Evolutionary conservation across 1,139 yeast genomes (phyloP).

Genomic region (Suzukiozyma palmioleophila): DNA sequence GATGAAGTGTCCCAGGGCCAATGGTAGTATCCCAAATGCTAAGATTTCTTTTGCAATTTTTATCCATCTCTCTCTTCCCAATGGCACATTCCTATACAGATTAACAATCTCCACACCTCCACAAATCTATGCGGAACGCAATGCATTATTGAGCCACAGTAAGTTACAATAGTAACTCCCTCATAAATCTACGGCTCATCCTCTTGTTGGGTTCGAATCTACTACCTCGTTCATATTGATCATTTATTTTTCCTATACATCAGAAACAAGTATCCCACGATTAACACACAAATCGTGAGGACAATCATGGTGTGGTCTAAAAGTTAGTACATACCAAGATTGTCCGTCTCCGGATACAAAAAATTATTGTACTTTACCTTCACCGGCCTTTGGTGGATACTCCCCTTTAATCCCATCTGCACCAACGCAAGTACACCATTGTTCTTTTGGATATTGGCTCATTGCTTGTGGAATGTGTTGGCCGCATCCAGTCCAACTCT

Average conservation of each 20-base stretch:
- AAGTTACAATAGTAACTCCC: too few relatives aligned
- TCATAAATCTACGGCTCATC: too few relatives aligned
- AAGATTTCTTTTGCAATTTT: too few relatives aligned
- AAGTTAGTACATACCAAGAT: neutral
- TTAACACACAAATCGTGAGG: neutral
- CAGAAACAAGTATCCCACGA: neutral
- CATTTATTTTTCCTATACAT: slow-evolving; percentile 1
- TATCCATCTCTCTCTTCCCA: too few relatives aligned
- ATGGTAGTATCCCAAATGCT: too few relatives aligned
- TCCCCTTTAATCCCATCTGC: slow-evolving; percentile 12
- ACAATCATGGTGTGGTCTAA: neutral
- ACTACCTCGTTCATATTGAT: neutral
- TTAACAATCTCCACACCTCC: too few relatives aligned
- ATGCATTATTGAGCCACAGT: too few relatives aligned
- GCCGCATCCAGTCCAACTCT: slow-evolving; percentile 48
- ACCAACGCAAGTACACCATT: slow-evolving; percentile 32
- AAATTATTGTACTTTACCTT: slow-evolving; percentile 8
- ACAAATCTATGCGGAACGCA: too few relatives aligned
- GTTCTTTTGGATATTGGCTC: slow-evolving; percentile 26
- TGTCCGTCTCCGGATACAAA: neutral
- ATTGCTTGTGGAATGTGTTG: slow-evolving; percentile 39
- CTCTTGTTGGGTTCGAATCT: too few relatives aligned
- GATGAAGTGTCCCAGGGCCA: too few relatives aligned
- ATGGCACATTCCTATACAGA: too few relatives aligned
- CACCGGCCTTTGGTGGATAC: slow-evolving; percentile 16